Base-by-base conservation (phyloP, 2,329 filamentous ascomycete genomes). In the Proliferodiscus dingleyae region DNA sequence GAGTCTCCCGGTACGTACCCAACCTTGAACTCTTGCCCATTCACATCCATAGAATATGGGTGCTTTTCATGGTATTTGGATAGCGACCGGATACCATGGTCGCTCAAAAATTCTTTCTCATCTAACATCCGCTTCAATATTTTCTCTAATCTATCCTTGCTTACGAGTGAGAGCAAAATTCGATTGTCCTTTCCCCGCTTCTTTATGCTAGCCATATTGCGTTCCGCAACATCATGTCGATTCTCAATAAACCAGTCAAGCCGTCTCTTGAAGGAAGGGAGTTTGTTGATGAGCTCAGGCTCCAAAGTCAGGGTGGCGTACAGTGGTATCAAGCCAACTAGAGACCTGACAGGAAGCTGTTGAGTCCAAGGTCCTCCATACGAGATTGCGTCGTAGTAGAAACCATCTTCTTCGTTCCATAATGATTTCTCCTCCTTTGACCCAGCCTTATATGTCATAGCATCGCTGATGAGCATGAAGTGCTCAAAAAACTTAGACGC, bases 401-500 rank as follows among this genome's bases (percentile, higher is more conserved):
- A 97, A 46, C 88, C 89, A 66, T 97, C 91, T 52, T 95, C 80
- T 22, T 96, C 89, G 61, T 96, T 97, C 91, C 91, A 97, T 6
- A 97, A 71, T 26, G 90, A 95, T 61, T 88, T 81, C 59, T 93
- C 87, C 56, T 80, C 83, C 71, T 68, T 83, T 68, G 67, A 75
- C 58, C 70, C 88, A 59, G 75, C 79, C 68, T 76, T 85, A 75
- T 86, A 90, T 0, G 85, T 89, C 91, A 97, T 96, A 47, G 91
- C 93, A 69, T 97, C 93, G 62, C 89, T 94, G 66, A 97, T 97
- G 66, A 96, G 83, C 62, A 97, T 87, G 69, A 97, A 97, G 63
- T 97, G 93, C 71, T 97, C 93, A 61, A 97, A 97, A 73, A 97
- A 97, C 68, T 97, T 97, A 41, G 89, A 94, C 2, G 91, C 90